Evolutionary conservation across 805 yeast genomes (phyloP).

Genomic region (Ogataea paraovalis): DNA sequence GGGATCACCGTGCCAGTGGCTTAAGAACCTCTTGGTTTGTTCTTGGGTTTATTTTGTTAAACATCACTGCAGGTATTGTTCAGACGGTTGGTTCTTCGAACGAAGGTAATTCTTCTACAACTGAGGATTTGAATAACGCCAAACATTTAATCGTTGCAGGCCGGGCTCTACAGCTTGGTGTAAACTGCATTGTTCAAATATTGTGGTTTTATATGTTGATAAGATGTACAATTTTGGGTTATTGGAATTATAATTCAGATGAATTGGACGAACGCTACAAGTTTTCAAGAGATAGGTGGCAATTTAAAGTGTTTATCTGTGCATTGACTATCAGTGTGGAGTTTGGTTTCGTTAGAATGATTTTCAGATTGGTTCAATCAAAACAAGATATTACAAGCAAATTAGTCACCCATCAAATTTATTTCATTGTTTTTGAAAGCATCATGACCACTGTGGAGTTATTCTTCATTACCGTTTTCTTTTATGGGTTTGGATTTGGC

Average conservation of each 20-base stretch:
- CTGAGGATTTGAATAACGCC: constrained; percentile 38
- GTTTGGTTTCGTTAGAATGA: constrained; percentile 60
- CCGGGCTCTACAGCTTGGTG: constrained; percentile 66
- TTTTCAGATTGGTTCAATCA: constrained; percentile 70
- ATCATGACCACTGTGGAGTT: constrained; percentile 53
- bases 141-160: constrained; percentile 74
- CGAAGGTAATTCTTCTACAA: constrained; percentile 44
- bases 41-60: constrained; percentile 60
- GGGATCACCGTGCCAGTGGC: constrained; percentile 44
- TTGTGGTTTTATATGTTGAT: constrained; percentile 45
- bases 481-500: constrained; percentile 62
- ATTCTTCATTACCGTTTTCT: constrained; percentile 45
- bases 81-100: constrained; percentile 79
- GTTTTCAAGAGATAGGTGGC: constrained; percentile 31
- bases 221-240: constrained; percentile 33
- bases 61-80: constrained; percentile 55
- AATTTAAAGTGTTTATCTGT: constrained; percentile 42
- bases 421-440: constrained; percentile 57
- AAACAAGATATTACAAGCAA: constrained; percentile 68
- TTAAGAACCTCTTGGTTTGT: constrained; percentile 58
- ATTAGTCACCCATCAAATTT: constrained; percentile 56
- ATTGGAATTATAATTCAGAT: constrained; percentile 24
- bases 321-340: constrained; percentile 36
- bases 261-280: constrained; percentile 35
- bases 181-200: constrained; percentile 57